Base-by-base conservation (phyloP, 164 flowering plant species). In the Malania oleifera region DNA sequence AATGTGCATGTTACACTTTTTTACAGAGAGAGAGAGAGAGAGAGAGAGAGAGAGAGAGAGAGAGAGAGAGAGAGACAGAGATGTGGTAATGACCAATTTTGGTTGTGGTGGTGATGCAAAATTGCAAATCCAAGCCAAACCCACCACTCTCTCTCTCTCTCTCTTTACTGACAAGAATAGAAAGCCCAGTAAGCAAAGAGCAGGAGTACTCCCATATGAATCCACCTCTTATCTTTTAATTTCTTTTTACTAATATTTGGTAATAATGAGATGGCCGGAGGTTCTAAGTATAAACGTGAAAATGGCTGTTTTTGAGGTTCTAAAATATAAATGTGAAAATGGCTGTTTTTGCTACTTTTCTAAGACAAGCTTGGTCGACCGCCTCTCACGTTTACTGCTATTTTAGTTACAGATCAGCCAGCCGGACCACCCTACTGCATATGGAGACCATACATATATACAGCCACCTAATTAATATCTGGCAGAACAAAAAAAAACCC, bases 21-120 rank as follows among this genome's bases (percentile, higher is more conserved):
- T n/a, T n/a, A 43, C 24, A 47, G 63, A 59, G 53, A 66, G 61
- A 25, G 41, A 54, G 44, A 6, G 22, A 15, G 52, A 38, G 52
- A 45, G 43, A 60, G 17, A 26, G 52, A 9, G n/a, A 43, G 29
- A 47, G 63, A 59, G 53, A 66, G 61, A 25, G 41, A 54, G 44
- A 6, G 22, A 15, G 52, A 38, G 52, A 45, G 43, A 60, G 17
- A 26, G 52, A 9, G n/a, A 22, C 31, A 53, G 37, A 47, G 43
- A 24, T 54, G 65, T 24, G 26, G 34, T 58, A 41, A 59, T 65
- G 67, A 61, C 59, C 67, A 68, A 67, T 67, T 51, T 66, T 66
- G 60, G 56, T 58, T 43, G 45, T 69, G 66, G 79, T 64, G 65
- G 66, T 53, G 75, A 68, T 69, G 50, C 67, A 46, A 45, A 52